These are phyloP conservation scores for Pythium aquatile DNA, from an alignment of 352 stramenopile species.

Conservation along the genomic window DNA sequence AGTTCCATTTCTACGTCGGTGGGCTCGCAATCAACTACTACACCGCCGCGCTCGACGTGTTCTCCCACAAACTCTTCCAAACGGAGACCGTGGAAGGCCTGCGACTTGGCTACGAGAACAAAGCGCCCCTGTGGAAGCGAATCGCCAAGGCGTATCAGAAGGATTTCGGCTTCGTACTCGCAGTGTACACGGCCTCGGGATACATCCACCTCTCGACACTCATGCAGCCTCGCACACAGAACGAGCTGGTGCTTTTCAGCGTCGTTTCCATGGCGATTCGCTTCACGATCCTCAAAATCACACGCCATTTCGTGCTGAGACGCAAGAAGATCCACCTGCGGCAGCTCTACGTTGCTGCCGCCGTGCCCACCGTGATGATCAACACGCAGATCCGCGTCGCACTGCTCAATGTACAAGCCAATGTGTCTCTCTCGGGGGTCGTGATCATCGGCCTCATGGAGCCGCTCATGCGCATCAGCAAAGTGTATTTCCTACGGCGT, in stretches of 20 bases:
- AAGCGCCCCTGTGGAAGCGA: not conserved
- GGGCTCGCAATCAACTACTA: conserved; percentile 1
- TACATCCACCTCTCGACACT: conserved; percentile 5
- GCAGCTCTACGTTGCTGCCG: not conserved
- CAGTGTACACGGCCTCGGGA: not conserved
- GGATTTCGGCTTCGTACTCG: not conserved
- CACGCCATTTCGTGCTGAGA: not conserved
- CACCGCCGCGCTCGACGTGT: not conserved
- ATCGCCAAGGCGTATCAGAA: not conserved
- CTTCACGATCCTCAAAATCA: conserved; percentile 3
- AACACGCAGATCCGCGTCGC: conserved; percentile 9
- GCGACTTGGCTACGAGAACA: not conserved
- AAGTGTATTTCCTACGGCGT: conserved; percentile 1
- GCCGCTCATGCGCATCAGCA: conserved; percentile 6
- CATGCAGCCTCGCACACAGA: not conserved
- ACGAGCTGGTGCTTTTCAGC: not conserved
- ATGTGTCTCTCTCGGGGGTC: not conserved
- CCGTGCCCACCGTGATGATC: conserved; percentile 12
- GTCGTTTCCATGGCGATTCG: not conserved
- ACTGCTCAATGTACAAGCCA: conserved; percentile 3
- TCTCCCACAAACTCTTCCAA: conserved; percentile 1
- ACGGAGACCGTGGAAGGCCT: conserved; percentile 7
- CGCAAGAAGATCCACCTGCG: conserved; percentile 6
- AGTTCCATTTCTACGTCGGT: conserved; percentile 1
- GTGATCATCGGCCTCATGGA: not conserved